Evolutionary conservation across 116 monocot genomes (phyloP), one percentile per base, ranked within the genome.

Genomic region (Phalaenopsis hybrid): DNA sequence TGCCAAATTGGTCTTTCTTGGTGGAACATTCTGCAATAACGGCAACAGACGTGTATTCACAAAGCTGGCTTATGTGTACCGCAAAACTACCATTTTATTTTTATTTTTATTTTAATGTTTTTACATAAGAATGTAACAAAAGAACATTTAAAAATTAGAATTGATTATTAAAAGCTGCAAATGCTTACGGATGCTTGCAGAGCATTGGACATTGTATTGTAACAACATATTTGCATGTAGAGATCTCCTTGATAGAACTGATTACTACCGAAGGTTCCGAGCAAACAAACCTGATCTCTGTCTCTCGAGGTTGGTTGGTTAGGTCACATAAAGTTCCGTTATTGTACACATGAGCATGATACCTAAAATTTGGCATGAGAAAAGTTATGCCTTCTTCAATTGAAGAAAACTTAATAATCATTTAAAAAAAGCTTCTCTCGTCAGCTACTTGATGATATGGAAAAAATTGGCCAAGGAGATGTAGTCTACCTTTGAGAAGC

Each of bases 251-350:
- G 57, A 99, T 83, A 31, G 99, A 99, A 82, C 91, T 95, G 44
- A 99, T 90, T 57, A 89, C 69, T 23, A 93, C 86, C 1, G 84
- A 49, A 15, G 86, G 83, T 76, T 94, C 99, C 17, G 91, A 88
- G 83, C 99, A 99, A 6, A 98, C 86, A 87, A 93, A 98, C 50
- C 93, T 87, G 74, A 91, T 87, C 92, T 95, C 94, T 5, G 95
- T 93, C 67, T 95, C 95, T 74, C 99, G 85, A 69, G 92, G 89
- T 59, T 88, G 80, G 86, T 89, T 84, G 58, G 99, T 99, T n/a
- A 99, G 93, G 81, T 99, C 99, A 81, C 99, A 99, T 34, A 81
- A 57, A 12, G 99, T 99, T 70, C 99, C 99, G 69, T 99, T 97
- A 77, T 85, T 92, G 79, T 86, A 99, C 75, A 84, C 69, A 85